Base-by-base conservation (phyloP, 257 asterid species). In the Perilla frutescens region DNA sequence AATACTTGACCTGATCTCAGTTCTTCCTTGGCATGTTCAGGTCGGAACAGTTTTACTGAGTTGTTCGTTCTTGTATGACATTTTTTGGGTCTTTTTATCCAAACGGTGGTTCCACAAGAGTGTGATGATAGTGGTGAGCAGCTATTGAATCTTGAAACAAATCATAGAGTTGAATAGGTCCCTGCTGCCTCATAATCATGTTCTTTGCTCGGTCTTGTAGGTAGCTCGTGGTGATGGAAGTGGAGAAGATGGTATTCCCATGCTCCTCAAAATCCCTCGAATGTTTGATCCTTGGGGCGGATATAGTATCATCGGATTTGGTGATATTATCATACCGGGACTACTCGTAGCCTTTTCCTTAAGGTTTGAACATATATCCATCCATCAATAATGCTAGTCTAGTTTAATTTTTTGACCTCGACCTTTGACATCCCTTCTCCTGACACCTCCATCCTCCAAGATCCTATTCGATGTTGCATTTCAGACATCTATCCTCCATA, bases 221-320 rank as follows among this genome's bases (percentile, higher is more conserved):
- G 96, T 90, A 50, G 96, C 96, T 76, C 96, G 96, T 60, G 96
- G 96, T 43, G 96, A 90, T 74, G 88, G 85, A 82, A 90, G 96
- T 60, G 95, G 96, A 75, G 96, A 90, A 82, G 96, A 90, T 56
- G 96, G 96, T 36, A 90, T 90, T 45, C 96, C 96, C 0, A 90
- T 90, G 96, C 81, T 90, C 40, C 85, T 90, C 36, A 90, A 88
- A 83, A 90, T 90, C 68, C 96, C 96, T 58, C 84, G 96, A 57
- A 51, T 90, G 89, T 90, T 86, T 76, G 96, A 90, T 80, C 96
- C 94, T 72, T 90, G 96, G 96, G 91, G 89, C 8, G 97, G 96
- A 72, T 91, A 84, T 65, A 91, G 97, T 72, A 83, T 91, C 61
- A 89, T 91, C 3, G 97, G 97, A 6, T 91, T 91, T 68, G 96